A percentile compares a stretch with the other conserved stretches of the same genome.
Conservation (phyloP, 1,139 yeast genomes). For the Geotrichum klebahnii region DNA sequence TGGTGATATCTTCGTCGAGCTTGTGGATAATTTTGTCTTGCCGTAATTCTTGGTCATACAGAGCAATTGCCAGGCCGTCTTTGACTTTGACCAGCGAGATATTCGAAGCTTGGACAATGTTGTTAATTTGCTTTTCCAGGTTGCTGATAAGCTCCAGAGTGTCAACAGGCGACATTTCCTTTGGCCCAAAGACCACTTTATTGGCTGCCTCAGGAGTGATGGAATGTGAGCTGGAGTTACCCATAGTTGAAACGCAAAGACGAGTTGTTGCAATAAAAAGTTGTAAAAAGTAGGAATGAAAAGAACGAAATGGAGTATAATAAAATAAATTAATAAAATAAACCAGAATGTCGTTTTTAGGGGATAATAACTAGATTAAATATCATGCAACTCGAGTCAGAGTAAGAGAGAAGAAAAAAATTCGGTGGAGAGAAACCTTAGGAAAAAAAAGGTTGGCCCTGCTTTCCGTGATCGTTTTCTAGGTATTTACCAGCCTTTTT, state of each 20-base stretch:
- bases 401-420: no score
- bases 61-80: conserved; percentile 11
- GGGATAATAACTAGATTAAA: no score
- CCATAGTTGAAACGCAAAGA: not conserved
- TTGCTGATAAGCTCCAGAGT: conserved; percentile 12
- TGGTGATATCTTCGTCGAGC: conserved; percentile 10
- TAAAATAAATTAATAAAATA: not conserved
- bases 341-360: no score
- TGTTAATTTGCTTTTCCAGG: conserved; percentile 13
- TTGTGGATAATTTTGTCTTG: conserved; percentile 7
- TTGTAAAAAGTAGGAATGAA: no score
- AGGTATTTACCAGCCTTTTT: conserved; percentile 15
- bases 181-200: conserved; percentile 11
- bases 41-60: conserved; percentile 14
- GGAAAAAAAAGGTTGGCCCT: no score
- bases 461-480: no score
- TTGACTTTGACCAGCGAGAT: conserved; percentile 3
- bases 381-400: no score
- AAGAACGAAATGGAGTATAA: not conserved
- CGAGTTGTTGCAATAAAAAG: no score
- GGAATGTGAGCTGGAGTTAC: conserved; percentile 15
- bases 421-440: conserved; percentile 7
- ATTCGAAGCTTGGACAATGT: conserved; percentile 11
- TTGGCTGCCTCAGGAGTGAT: conserved; percentile 14
- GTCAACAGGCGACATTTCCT: conserved; percentile 13